Evolutionary conservation across 2,329 filamentous ascomycete species (phyloP), one percentile per base, ranked within the genome.

Genomic region (Bipolaris sorokiniana): DNA sequence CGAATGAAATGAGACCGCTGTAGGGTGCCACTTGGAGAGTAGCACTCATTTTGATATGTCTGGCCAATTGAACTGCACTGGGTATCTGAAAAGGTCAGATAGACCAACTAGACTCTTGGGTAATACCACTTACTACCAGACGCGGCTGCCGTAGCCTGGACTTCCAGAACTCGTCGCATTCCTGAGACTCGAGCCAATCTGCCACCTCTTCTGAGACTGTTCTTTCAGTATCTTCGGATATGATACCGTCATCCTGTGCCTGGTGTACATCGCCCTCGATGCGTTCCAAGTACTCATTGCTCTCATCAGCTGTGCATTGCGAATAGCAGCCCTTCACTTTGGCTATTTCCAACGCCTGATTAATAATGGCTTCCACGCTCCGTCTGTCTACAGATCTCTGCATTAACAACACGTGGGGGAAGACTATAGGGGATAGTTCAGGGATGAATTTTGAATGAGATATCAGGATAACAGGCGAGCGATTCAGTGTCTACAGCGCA

Each of bases 171-270:
- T 56, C 53, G 28, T 68, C 61, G 15, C 54, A 52, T 16, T 63
- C 54, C 31, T 55, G 50, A 2, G 63, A 50, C 22, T 66, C 48
- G 5, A 67, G 33, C 61, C 61, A 70, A 5, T 69, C 61, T 16
- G 56, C 60, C 1, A 71, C 57, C 46, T 69, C 63, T 7, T 49
- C 53, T 48, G 67, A 59, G 10, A 66, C 45, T 1, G 33, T 41
- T 13, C 61, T 54, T 18, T 70, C 56, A 20, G 47, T 40, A 48
- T 53, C 60, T 36, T 45, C 11, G 7, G 16, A 55, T 13, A 49
- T 45, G 4, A 41, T 22, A n/a, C 11, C 33, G 26, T 54, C 50
- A 5, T 45, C 6, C 4, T 34, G 26, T 36, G 51, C 20, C 3
- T 58, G 20, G n/a, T 38, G 20, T 5, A 18, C 11, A 15, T 46